Percentiles rank a stretch among this genome's conserved stretches.
phyloP scores from a whole-genome alignment of 2,329 filamentous ascomycete species.

The Cryoendolithus antarcticus region DNA sequence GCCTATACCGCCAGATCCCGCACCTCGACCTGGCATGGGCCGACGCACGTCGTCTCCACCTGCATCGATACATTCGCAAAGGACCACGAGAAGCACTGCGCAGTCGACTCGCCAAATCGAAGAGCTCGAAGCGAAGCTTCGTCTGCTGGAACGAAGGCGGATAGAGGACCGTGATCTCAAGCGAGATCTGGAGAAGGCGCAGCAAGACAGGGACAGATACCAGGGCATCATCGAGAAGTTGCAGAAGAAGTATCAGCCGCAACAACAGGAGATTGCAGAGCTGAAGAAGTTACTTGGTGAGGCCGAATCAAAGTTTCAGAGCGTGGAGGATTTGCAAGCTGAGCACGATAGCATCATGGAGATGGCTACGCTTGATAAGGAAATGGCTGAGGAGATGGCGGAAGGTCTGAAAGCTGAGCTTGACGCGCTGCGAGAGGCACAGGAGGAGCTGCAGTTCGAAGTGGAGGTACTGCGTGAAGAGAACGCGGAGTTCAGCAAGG shows the following conservation, averaged over 20 bases:
- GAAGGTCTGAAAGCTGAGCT: slow-evolving; percentile 76
- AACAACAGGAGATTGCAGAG: slow-evolving; percentile 66
- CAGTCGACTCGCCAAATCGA: slow-evolving; percentile 59
- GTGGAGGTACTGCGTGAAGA: slow-evolving; percentile 78
- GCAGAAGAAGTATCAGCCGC: slow-evolving; percentile 75
- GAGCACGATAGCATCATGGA: slow-evolving; percentile 80
- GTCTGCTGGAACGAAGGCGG: slow-evolving; percentile 76
- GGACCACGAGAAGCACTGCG: slow-evolving; percentile 32
- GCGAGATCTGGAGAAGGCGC: slow-evolving; percentile 62
- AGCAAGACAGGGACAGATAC: slow-evolving; percentile 65
- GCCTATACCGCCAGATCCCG: slow-evolving; percentile 13
- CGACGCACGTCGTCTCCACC: slow-evolving; percentile 22
- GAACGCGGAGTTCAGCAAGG: slow-evolving; percentile 68
- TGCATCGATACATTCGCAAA: slow-evolving; percentile 19
- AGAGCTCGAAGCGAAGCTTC: slow-evolving; percentile 76
- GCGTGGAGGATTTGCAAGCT: slow-evolving; percentile 61
- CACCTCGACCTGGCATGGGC: slow-evolving; percentile 11
- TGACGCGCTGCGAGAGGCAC: slow-evolving; percentile 59
- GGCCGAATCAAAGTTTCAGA: slow-evolving; percentile 54
- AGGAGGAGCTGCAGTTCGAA: slow-evolving; percentile 79
- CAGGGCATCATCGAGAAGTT: slow-evolving; percentile 82
- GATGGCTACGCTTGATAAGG: slow-evolving; percentile 75
- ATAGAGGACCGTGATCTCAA: slow-evolving; percentile 75
- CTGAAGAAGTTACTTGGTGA: slow-evolving; percentile 69
- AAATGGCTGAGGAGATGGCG: slow-evolving; percentile 90